A percentile compares a stretch with the other conserved stretches of the same genome.
Evolutionary conservation across 768 basidiomycete genomes (phyloP).

Genomic region (Suillus clintonianus): DNA sequence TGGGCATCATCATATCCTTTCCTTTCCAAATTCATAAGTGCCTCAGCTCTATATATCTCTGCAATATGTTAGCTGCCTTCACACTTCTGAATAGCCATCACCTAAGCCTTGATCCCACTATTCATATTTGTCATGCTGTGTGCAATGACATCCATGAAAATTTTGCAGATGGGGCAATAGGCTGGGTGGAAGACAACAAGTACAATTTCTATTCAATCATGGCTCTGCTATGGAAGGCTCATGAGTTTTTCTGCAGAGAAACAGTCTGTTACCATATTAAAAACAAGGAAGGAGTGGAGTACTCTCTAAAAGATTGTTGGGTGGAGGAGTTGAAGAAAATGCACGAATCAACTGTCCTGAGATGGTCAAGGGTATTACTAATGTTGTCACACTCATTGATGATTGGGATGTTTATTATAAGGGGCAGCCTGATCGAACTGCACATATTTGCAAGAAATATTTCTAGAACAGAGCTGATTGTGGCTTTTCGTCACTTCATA

Average conservation of each 20-base stretch:
- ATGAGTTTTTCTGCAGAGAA: background rate
- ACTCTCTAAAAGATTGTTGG: background rate
- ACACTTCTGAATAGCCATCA: background rate
- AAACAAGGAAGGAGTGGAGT: background rate
- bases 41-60: too few species aligned
- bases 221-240: background rate
- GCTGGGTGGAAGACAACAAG: background rate
- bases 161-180: background rate
- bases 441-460: background rate
- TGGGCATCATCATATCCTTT: background rate
- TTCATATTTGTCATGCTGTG: background rate
- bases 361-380: background rate
- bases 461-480: conserved; percentile 5
- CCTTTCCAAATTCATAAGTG: background rate
- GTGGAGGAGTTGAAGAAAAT: background rate
- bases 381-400: background rate
- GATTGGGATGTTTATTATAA: background rate
- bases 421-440: background rate
- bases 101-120: background rate
- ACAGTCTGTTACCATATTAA: background rate
- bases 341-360: background rate
- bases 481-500: conserved; percentile 6
- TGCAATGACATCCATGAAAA: background rate
- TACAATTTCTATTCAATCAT: background rate
- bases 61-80: background rate